Evolutionary conservation across 1,284 basidiomycete species (phyloP), one percentile per base, ranked within the genome.

Genomic region (Trichosporon faecale): DNA sequence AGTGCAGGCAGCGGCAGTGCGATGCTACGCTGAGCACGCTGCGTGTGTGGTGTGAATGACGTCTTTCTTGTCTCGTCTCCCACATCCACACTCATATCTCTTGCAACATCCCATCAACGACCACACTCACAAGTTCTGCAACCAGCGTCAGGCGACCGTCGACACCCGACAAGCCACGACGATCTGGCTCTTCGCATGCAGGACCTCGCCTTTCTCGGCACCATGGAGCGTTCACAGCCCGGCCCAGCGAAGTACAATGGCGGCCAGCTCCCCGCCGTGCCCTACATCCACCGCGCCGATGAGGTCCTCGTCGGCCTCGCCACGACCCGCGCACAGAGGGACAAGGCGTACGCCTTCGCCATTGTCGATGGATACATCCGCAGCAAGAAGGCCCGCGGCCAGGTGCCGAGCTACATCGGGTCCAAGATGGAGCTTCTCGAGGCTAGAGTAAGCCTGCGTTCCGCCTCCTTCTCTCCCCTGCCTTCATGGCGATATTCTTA

Each of bases 321-420:
- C 11, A 61, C 29, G 7, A 8, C 57, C 16, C 23, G 35, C 8
- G 37, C 63, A 8, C 21, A n/a, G n/a, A 25, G 63, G 2, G 63
- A 44, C 21, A 31, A 23, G 21, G 35, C 35, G 12, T 44, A 44
- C 37, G 35, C 35, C 18, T 64, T 64, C 16, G 35, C 35, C 23
- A 44, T 37, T 23, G 35, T 64, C 37, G 35, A 64, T 16, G 21
- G 14, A 9, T 27, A 64, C 35, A 37, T 37, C 23, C 35, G 35
- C 35, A 64, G 57, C 57, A 61, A 61, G 57, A 61, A 61, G 57
- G 27, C 27, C 7, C 57, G 57, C 14, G 57, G 27, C 29, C 57
- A 61, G 27, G 57, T 33, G 27, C 29, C 57, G 29, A 33, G 16
- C 5, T 64, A 40, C 63, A 27, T 64, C 35, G 63, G 18, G 5